Percentiles rank a stretch among this genome's conserved stretches.
Evolutionary conservation across 331 rosid species (phyloP).

Genomic region (Spiraea crenata): DNA sequence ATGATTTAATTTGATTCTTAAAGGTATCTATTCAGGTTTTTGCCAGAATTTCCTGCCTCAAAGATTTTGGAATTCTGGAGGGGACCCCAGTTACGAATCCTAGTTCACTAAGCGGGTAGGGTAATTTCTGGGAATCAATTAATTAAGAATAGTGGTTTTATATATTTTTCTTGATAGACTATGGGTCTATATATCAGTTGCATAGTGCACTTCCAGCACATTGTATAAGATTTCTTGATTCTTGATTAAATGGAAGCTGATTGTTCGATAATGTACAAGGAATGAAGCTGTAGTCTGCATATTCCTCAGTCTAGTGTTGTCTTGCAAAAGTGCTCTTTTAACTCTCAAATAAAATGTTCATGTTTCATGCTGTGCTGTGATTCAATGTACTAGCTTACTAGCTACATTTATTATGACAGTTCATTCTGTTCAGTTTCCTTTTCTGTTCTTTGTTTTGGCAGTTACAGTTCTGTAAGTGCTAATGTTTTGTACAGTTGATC

Average conservation of each 20-base stretch:
- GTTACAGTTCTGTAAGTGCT: background rate
- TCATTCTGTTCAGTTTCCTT: background rate
- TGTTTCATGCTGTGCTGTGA: background rate
- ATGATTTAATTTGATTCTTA: background rate
- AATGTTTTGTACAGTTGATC: background rate
- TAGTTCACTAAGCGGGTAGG: background rate
- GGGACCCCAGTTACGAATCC: background rate
- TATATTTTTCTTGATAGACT: background rate
- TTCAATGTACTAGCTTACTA: background rate
- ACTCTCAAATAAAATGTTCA: background rate
- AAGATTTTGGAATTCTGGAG: background rate
- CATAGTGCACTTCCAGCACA: too few species aligned
- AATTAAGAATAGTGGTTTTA: background rate
- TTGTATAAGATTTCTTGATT: background rate
- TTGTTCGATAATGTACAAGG: background rate
- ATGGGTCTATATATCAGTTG: background rate
- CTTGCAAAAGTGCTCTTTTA: background rate
- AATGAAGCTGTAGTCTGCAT: background rate
- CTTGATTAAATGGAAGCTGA: background rate
- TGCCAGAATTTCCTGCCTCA: background rate
- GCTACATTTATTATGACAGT: slow-evolving; percentile 1
- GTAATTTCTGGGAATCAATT: background rate
- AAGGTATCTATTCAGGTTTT: background rate
- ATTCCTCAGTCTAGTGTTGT: background rate
- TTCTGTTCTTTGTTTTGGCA: background rate